These are phyloP conservation scores for Thamnidium elegans DNA, from an alignment of 192 early-diverging fungal genomes.

Conservation along the genomic window DNA sequence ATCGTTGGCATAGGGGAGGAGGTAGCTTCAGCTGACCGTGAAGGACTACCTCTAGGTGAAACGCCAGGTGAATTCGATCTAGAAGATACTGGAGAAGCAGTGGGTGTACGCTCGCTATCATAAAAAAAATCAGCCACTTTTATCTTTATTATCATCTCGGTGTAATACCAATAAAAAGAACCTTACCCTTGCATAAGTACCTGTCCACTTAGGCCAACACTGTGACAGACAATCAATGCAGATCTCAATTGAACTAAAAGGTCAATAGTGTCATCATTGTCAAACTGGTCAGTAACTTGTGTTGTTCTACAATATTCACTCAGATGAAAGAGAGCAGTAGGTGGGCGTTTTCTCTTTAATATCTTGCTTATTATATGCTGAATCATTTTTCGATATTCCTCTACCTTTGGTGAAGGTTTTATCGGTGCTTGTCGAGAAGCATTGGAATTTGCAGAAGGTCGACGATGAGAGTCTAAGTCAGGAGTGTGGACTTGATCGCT, in stretches of 20 bases:
- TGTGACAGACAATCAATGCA: slow-evolving; percentile 15
- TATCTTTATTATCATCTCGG: background rate
- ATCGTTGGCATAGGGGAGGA: background rate
- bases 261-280: slow-evolving; percentile 35
- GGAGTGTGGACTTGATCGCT: background rate
- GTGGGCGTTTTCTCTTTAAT: slow-evolving; percentile 32
- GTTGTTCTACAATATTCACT: slow-evolving; percentile 6
- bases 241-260: slow-evolving; percentile 26
- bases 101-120: slow-evolving; percentile 15
- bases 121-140: background rate
- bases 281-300: slow-evolving; percentile 17
- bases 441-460: slow-evolving; percentile 4
- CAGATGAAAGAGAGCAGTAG: slow-evolving; percentile 11
- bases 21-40: slow-evolving; percentile 5
- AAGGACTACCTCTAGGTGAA: slow-evolving; percentile 12
- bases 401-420: slow-evolving; percentile 20
- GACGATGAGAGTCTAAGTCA: background rate
- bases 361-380: slow-evolving; percentile 24
- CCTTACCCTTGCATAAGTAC: slow-evolving; percentile 20
- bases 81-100: slow-evolving; percentile 13
- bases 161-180: background rate
- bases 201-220: slow-evolving; percentile 2
- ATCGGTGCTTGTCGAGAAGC: slow-evolving; percentile 5
- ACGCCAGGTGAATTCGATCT: slow-evolving; percentile 14
- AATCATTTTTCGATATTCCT: slow-evolving; percentile 32